Evolutionary conservation across 1,284 basidiomycete genomes (phyloP).

Genomic region (Inonotus obliquus): DNA sequence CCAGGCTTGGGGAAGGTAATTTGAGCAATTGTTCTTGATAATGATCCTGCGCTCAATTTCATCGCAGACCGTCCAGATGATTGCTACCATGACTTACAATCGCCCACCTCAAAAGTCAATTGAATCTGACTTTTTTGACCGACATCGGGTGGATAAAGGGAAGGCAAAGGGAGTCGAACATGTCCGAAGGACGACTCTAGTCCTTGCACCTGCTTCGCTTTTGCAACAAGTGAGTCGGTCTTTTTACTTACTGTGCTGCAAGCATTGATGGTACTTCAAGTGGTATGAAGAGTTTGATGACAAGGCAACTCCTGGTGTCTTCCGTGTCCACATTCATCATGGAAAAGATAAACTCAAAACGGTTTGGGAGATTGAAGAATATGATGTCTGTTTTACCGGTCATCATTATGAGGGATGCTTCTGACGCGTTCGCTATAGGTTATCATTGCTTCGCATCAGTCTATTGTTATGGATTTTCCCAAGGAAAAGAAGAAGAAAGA

Average conservation of each 20-base stretch:
- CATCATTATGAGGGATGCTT: slow-evolving; percentile 1
- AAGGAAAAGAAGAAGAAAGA: slow-evolving; percentile 39
- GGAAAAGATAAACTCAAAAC: slow-evolving; percentile 59
- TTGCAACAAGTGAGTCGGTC: slow-evolving; percentile 47
- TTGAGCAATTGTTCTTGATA: not conserved
- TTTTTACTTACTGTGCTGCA: not conserved
- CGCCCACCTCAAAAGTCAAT: slow-evolving; percentile 30
- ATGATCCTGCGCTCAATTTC: not conserved
- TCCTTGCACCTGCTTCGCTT: slow-evolving; percentile 67
- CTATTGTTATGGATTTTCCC: slow-evolving; percentile 50
- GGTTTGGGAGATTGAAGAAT: slow-evolving; percentile 39
- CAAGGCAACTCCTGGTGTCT: slow-evolving; percentile 56
- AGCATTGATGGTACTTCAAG: slow-evolving; percentile 29
- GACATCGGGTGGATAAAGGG: not conserved
- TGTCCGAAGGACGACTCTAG: slow-evolving; percentile 47
- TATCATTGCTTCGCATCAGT: slow-evolving; percentile 66
- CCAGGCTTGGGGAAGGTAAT: slow-evolving; percentile 58
- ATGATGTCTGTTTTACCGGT: slow-evolving; percentile 42
- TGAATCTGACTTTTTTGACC: slow-evolving; percentile 4
- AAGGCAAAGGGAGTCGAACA: slow-evolving; percentile 32
- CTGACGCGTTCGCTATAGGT: slow-evolving; percentile 33
- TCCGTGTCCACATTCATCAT: slow-evolving; percentile 59
- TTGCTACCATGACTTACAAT: slow-evolving; percentile 64
- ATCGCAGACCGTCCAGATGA: slow-evolving; percentile 51
- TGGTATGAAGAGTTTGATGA: slow-evolving; percentile 67